phyloP scores from a whole-genome alignment of 805 yeast genomes.

The Wickerhamomyces strasburgensis region DNA sequence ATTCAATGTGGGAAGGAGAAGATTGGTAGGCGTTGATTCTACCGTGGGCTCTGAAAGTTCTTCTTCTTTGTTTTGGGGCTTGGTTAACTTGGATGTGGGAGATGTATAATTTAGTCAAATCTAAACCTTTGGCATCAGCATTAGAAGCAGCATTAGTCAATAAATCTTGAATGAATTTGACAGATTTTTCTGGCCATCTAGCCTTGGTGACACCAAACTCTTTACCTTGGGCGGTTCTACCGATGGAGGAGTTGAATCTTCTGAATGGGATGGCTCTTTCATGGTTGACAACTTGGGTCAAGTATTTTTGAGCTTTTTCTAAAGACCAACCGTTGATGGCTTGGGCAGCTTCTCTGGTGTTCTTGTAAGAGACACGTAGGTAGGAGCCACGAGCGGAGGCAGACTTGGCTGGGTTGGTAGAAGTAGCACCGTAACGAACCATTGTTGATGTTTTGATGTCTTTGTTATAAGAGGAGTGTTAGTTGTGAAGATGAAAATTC shows the following conservation, averaged over 20 bases:
- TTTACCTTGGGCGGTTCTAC: slow-evolving; percentile 99
- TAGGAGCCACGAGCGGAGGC: slow-evolving; percentile 99
- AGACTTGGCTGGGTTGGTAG: slow-evolving; percentile 99
- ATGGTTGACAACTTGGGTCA: slow-evolving; percentile 94
- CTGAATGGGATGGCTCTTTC: slow-evolving; percentile 99
- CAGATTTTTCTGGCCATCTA: slow-evolving; percentile 99
- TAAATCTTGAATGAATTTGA: slow-evolving; percentile 90
- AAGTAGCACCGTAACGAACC: slow-evolving; percentile 99
- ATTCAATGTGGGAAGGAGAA: slow-evolving; percentile 98
- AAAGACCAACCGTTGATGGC: slow-evolving; percentile 98
- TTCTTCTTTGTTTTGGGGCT: slow-evolving; percentile 99
- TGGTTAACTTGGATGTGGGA: slow-evolving; percentile 99
- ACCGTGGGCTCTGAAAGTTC: slow-evolving; percentile 99
- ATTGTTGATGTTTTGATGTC: slow-evolving; percentile 36
- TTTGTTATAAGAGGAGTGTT: slow-evolving; percentile 2
- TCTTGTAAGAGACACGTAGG: slow-evolving; percentile 99
- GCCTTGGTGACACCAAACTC: slow-evolving; percentile 99
- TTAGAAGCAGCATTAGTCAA: slow-evolving; percentile 97
- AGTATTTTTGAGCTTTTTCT: slow-evolving; percentile 92
- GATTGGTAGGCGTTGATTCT: slow-evolving; percentile 99
- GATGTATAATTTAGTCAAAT: slow-evolving; percentile 86
- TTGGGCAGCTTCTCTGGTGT: slow-evolving; percentile 99
- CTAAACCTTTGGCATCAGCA: slow-evolving; percentile 99
- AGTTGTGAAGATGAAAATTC: not conserved
- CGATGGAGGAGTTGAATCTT: slow-evolving; percentile 93